A percentile compares a stretch with the other conserved stretches of the same genome.
phyloP scores from a whole-genome alignment of 768 basidiomycete genomes.

The Auriscalpium vulgare region DNA sequence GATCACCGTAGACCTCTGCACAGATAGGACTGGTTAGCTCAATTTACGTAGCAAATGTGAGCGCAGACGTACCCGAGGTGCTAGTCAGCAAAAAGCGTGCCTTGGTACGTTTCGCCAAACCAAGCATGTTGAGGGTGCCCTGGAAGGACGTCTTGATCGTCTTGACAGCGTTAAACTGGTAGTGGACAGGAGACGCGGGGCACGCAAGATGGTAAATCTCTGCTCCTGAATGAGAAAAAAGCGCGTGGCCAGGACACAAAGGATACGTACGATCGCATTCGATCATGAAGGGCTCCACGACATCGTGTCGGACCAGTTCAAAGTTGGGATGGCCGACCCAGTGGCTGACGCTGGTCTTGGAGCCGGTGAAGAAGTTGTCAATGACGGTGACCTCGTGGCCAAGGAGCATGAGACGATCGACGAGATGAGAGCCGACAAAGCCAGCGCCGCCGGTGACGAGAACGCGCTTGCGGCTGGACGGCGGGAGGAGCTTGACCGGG shows the following conservation, averaged over 20 bases:
- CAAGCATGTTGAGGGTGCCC: conserved; percentile 98
- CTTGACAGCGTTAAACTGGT: conserved; percentile 97
- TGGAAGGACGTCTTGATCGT: conserved; percentile 98
- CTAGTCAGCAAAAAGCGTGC: conserved; percentile 94
- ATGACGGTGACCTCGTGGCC: conserved; percentile 96
- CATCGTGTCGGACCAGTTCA: conserved; percentile 95
- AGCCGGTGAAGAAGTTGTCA: conserved; percentile 99
- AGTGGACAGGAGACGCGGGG: conserved; percentile 94
- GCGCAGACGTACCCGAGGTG: conserved; percentile 68
- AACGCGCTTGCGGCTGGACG: conserved; percentile 74
- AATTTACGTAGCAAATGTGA: background rate
- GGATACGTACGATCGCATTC: conserved; percentile 83
- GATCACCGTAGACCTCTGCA: conserved; percentile 95
- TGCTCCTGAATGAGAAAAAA: conserved; percentile 21
- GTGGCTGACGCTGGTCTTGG: conserved; percentile 91
- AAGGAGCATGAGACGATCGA: conserved; percentile 94
- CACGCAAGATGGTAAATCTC: conserved; percentile 99
- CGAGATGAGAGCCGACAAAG: conserved; percentile 98
- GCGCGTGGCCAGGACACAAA: conserved; percentile 1
- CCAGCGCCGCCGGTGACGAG: conserved; percentile 97
- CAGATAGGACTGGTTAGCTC: background rate
- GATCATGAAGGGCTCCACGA: conserved; percentile 96
- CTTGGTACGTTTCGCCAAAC: conserved; percentile 93
- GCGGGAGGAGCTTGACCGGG: conserved; percentile 81
- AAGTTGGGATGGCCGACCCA: conserved; percentile 99